These are phyloP conservation scores for Cynara cardunculus DNA, from an alignment of 129 eudicot genomes.

Conservation along the genomic window DNA sequence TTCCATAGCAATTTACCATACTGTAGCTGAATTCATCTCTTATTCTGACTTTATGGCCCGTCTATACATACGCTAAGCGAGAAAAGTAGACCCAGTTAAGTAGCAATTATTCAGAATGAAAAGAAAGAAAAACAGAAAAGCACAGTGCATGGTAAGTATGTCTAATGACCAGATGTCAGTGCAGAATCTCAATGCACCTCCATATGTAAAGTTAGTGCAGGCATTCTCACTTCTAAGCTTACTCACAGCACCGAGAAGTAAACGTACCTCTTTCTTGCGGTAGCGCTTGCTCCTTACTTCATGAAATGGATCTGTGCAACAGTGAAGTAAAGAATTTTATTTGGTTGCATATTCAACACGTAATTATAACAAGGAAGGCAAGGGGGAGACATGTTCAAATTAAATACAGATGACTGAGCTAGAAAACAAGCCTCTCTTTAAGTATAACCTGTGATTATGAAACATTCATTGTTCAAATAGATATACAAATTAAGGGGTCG, in stretches of 20 bases:
- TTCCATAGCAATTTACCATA: neutral
- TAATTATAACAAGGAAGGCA: neutral
- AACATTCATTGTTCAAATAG: neutral
- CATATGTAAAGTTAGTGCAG: neutral
- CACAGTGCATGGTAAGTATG: neutral
- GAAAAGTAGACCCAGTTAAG: neutral
- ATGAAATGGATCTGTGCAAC: conserved; percentile 74
- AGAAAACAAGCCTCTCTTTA: neutral
- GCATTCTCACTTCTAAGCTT: neutral
- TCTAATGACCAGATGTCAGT: neutral
- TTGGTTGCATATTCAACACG: neutral
- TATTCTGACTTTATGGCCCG: neutral
- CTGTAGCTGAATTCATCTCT: neutral
- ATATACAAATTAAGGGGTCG: neutral
- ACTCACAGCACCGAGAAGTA: neutral
- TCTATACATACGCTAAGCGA: neutral
- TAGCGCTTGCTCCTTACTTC: conserved; percentile 88
- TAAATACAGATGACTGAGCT: neutral
- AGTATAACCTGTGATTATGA: neutral
- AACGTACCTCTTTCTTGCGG: conserved; percentile 73
- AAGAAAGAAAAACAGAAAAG: neutral
- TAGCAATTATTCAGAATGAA: neutral
- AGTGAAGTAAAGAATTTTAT: conserved; percentile 18
- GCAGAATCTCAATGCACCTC: neutral
- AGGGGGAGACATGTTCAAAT: neutral